phyloP scores from a whole-genome alignment of 2,329 filamentous ascomycete species.

The Phialophora tarda region DNA sequence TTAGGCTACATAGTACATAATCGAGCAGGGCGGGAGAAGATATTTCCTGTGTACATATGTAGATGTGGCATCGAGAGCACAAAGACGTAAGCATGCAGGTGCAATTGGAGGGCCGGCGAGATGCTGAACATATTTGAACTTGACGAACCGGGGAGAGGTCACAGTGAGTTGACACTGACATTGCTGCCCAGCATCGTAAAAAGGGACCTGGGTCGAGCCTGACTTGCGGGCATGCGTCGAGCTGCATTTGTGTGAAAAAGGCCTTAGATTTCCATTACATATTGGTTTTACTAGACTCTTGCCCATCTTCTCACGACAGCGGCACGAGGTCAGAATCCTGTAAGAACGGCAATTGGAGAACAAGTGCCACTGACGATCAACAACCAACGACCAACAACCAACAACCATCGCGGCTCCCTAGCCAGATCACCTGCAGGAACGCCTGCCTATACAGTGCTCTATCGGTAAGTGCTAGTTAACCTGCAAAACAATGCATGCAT shows the following conservation, averaged over 20 bases:
- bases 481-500: constrained; percentile 11
- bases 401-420: not conserved
- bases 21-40: not conserved
- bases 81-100: constrained; percentile 17
- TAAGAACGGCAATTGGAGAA: not conserved
- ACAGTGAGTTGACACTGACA: not conserved
- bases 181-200: not conserved
- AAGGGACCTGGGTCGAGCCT: not conserved
- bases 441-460: constrained; percentile 3
- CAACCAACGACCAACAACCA: not conserved
- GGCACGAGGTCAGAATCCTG: not conserved
- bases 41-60: not conserved
- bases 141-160: not conserved
- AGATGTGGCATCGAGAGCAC: not conserved
- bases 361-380: not conserved
- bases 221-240: not conserved
- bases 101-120: not conserved
- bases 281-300: not conserved
- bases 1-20: not conserved
- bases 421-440: constrained; percentile 14
- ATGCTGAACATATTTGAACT: not conserved
- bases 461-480: not conserved
- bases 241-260: not conserved
- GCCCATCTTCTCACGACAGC: not conserved
- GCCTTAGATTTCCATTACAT: not conserved